Base-by-base conservation (phyloP, 768 basidiomycete genomes). In the Mycena haematopus region DNA sequence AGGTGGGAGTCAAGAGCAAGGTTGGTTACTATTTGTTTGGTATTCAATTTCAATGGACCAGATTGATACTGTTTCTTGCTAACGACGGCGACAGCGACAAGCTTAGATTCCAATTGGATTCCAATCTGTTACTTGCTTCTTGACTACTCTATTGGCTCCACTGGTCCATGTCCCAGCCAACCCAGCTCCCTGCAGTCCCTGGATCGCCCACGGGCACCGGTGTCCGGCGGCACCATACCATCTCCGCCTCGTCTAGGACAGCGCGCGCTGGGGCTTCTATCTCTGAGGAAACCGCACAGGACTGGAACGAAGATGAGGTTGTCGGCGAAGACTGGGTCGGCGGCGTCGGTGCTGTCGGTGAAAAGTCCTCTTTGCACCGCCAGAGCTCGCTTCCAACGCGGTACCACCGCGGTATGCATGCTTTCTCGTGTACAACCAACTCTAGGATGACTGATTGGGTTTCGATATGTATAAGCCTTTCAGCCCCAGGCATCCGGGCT, bases 211-310 rank as follows among this genome's bases (percentile, higher is more conserved):
- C 78, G n/a, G 73, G 73, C 47, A 76, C 76, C 27, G 80, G 82
- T 35, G 90, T 93, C n/a, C 81, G 92, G 68, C 85, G 92, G 33
- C 90, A 93, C 73, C 92, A 93, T 70, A 93, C 92, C 52, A 92
- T 93, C 75, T 85, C 92, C 31, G 85, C 90, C 13, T 81, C 90
- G 24, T 90, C 90, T 53, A 84, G 92, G 68, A 77, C 84, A 1
- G 82, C 86, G 36, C 79, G 91, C 52, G 78, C 84, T 19, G 80
- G 75, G 49, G 82, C 85, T n/a, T 82, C 86, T n/a, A 88, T 90
- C 63, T 86, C 85, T 49, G 91, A 92, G 70, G 90, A 92, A 72
- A 75, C 79, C 11, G 82, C 86, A 25, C 80, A 83, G 50, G 81
- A 82, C 65, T 89, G 86, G 84, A 85, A 86, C 71, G 89, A 92